These are phyloP conservation scores for Pseudonitzschia multistriata DNA, from an alignment of 108 stramenopile species.

Conservation along the genomic window DNA sequence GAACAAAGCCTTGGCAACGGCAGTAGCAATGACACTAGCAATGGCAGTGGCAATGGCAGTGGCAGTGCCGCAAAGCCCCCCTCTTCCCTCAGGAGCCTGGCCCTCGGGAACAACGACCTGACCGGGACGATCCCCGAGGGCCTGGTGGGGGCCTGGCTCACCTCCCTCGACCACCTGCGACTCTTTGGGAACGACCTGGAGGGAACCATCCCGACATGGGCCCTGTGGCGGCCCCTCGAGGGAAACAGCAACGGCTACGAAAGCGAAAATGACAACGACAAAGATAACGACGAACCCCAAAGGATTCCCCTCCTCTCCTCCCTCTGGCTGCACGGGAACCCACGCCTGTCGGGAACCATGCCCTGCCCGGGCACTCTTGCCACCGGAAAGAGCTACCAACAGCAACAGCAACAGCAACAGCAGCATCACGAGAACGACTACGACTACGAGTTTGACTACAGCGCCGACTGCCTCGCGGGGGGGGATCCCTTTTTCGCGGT, in stretches of 20 bases:
- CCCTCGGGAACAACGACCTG: slow-evolving; percentile 34
- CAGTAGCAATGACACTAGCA: not conserved
- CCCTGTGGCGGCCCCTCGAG: not conserved
- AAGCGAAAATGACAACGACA: not conserved
- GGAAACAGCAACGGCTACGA: not conserved
- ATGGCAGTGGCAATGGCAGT: not conserved
- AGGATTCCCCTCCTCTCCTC: not conserved
- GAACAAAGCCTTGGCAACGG: not conserved
- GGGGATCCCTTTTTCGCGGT: not conserved
- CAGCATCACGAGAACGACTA: not conserved
- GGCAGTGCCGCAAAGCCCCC: not conserved
- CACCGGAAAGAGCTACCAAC: not conserved
- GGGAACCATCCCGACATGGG: slow-evolving; percentile 39
- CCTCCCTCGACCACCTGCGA: not conserved
- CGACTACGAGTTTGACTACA: not conserved
- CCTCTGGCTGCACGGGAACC: not conserved
- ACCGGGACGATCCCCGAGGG: slow-evolving; percentile 40
- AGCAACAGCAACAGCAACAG: too few species aligned
- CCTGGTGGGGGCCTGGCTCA: slow-evolving; percentile 11
- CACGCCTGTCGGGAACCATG: not conserved
- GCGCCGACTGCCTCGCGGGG: not conserved
- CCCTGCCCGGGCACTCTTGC: not conserved
- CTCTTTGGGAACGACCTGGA: slow-evolving; percentile 30
- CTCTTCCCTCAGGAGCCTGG: not conserved
- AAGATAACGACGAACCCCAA: not conserved